Conservation (phyloP, 441 rosid genomes). For the Arabidopsis hybrid region DNA sequence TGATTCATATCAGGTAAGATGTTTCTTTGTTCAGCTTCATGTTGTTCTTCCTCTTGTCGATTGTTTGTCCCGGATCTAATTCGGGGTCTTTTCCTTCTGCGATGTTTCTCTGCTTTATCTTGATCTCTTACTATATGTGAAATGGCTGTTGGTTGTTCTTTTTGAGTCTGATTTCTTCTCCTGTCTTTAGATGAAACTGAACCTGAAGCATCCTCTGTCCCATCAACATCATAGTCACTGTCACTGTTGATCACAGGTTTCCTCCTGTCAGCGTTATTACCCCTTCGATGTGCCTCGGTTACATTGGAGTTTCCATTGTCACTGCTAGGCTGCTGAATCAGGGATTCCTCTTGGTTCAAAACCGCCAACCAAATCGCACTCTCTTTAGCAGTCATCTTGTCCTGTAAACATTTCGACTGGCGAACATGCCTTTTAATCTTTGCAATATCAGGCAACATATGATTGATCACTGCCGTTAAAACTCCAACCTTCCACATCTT, state of each 20-base stretch:
- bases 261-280: slow-evolving; percentile 52
- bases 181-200: slow-evolving; percentile 84
- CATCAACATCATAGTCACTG: slow-evolving; percentile 84
- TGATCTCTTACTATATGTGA: slow-evolving; percentile 40
- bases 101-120: slow-evolving; percentile 52
- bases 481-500: slow-evolving; percentile 99
- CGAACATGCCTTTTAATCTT: slow-evolving; percentile 94
- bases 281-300: slow-evolving; percentile 64
- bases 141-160: slow-evolving; percentile 38
- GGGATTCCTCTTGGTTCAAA: slow-evolving; percentile 81
- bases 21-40: slow-evolving; percentile 52
- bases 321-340: slow-evolving; percentile 76
- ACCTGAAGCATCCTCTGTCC: slow-evolving; percentile 61
- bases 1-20: slow-evolving; percentile 68
- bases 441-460: slow-evolving; percentile 95
- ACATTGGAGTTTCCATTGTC: slow-evolving; percentile 89
- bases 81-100: slow-evolving; percentile 57
- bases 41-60: slow-evolving; percentile 46
- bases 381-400: slow-evolving; percentile 99
- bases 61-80: slow-evolving; percentile 31
- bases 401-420: slow-evolving; percentile 97
- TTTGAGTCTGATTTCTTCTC: slow-evolving; percentile 51
- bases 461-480: slow-evolving; percentile 93
- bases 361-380: slow-evolving; percentile 99
- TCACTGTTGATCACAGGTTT: slow-evolving; percentile 64